Evolutionary conservation across 208 protist species (phyloP), one percentile per base, ranked within the genome.

Genomic region (Wallacemonas sp.): DNA sequence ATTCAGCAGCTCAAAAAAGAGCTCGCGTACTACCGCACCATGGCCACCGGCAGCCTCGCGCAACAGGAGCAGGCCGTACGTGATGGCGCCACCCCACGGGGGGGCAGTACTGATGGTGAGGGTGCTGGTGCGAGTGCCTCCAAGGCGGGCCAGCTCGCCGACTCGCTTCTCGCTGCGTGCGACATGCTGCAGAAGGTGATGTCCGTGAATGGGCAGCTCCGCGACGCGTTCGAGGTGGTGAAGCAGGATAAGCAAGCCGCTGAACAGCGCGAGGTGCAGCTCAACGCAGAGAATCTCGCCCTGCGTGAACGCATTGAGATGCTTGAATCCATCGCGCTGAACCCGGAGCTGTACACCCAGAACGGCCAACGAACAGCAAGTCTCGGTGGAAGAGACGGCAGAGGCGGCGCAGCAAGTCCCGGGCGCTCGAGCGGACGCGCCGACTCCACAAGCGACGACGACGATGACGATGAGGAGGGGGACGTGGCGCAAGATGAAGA

Each of bases 211-310:
- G 70, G 73, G 9, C 74, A 94, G 68, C 76, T 97, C 57, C 87
- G 90, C 23, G 74, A 83, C 24, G 64, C 87, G 3, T 94, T 90
- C 77, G 89, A 96, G 47, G 63, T 65, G 0, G 52, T 88, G 27
- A 78, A 72, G 24, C 79, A 64, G 3, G 70, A 72, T 3, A 78
- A 85, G 46, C 60, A 76, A 2, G 77, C 57, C 0, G 47, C 78
- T 1, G 78, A 88, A 33, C 60, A 61, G 21, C 78, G 87, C n/a
- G 80, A 95, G 57, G 74, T 78, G 39, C 65, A 91, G 56, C 72
- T 97, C 2, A 94, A 95, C 68, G 85, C 80, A 0, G 90, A 97
- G 66, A 97, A 97, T 63, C 44, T 93, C 2, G 72, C 78, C 12
- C 67, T 96, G 26, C 85, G 87, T 4, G 92, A 96, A 60, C 79